Evolutionary conservation across 495 filamentous ascomycete genomes (phyloP), one percentile per base, ranked within the genome.

Genomic region (Hypomontagnella monticulosa): DNA sequence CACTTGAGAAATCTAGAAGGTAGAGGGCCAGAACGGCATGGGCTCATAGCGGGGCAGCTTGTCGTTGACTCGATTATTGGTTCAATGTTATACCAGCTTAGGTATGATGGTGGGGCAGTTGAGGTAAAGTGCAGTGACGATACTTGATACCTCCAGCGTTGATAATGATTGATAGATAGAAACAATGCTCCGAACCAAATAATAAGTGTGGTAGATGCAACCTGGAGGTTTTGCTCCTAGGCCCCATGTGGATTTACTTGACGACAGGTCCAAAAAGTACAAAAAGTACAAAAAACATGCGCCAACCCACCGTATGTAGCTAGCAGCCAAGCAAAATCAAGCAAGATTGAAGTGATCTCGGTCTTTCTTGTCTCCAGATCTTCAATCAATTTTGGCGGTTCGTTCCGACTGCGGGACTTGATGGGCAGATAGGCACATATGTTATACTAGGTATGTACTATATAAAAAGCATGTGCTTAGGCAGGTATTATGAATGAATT

Each of bases 191-290:
- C 12, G 48, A 42, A 51, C 15, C 15, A n/a, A 1, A 44, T n/a
- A 54, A 27, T 12, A 55, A 42, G 38, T 44, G 33, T 52, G 42
- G 65, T 44, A 58, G 40, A 61, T 69, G 65, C 44, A 61, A 69
- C 53, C 64, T 57, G 68, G 69, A 71, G 66, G 63, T 58, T 71
- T 73, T 72, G 69, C 71, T 71, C 71, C 67, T 68, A 40, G 15
- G 56, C 23, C 18, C 55, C 46, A 63, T 61, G 67, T 54, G 43
- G 16, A 32, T 16, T 46, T 61, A 53, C 57, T 57, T 57, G 55
- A 56, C 51, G 61, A 71, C 49, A 23, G 54, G 16, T 27, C 33
- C 23, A 18, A 19, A 14, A 33, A 32, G 32, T 27, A 30, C 19
- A 38, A 38, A 46, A 59, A 54, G 18, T 4, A 8, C 1, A 15